Evolutionary conservation across 192 early-diverging fungal genomes (phyloP).

Genomic region (Coemansia sp.): DNA sequence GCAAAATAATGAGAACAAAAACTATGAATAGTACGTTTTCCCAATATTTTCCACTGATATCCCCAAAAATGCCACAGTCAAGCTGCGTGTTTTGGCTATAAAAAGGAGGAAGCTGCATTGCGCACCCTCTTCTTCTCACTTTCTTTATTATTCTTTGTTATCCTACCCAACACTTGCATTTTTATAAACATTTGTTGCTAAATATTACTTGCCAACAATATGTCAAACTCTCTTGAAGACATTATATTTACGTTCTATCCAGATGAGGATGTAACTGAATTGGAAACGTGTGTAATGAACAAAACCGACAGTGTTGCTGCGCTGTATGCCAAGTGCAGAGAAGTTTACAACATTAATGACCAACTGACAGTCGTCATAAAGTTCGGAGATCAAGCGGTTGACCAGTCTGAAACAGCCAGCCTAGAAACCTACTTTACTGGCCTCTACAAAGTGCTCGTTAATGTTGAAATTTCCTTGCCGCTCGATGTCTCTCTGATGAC

Average conservation of each 20-base stretch:
- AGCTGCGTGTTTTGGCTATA: too few relatives aligned
- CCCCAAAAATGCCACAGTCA: too few relatives aligned
- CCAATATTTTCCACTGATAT: not conserved
- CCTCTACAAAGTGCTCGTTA: not conserved
- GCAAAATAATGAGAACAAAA: not conserved
- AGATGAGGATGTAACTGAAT: not conserved
- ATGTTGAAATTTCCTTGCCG: not conserved
- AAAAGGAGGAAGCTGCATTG: too few relatives aligned
- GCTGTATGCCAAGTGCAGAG: not conserved
- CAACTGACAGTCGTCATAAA: not conserved
- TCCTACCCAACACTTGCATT: not conserved
- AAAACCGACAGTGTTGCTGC: not conserved
- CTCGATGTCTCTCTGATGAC: not conserved
- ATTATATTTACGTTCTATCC: not conserved
- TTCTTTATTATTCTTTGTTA: not conserved
- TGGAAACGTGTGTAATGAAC: not conserved
- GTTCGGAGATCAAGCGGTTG: not conserved
- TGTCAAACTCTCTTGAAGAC: not conserved
- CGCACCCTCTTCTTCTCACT: too few relatives aligned
- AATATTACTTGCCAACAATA: not conserved
- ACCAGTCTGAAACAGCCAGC: not conserved
- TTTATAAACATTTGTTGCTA: not conserved
- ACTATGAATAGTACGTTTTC: not conserved
- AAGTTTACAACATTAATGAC: not conserved
- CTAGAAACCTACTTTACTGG: not conserved